Evolutionary conservation across 345 rosid species (phyloP), one percentile per base, ranked within the genome.

Genomic region (Eucalyptus sp.): DNA sequence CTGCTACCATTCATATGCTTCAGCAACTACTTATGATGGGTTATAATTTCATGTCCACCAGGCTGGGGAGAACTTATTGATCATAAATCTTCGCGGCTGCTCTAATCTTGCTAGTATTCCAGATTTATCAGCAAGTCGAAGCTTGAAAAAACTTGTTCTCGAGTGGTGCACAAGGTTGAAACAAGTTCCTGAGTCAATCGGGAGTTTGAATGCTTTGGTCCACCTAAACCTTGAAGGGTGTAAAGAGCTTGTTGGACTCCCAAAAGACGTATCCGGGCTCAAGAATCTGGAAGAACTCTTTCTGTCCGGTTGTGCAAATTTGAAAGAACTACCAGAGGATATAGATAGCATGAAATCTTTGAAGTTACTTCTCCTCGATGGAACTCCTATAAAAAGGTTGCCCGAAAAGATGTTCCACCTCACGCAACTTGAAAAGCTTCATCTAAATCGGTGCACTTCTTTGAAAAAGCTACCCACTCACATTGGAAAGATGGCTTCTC

Each of bases 371-470:
- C 87, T 91, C 81, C 50, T 89, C 33, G 91, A 94, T 88, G 3
- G 20, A 12, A 95, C 96, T 86, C 89, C 91, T 52, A 87, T 95
- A 68, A 83, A 88, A 71, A 71, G 81, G 90, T 93, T 95, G 25
- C 96, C 95, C 1, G 88, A 90, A 37, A 92, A 95, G 10, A 79
- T 95, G 60, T 91, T 50, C 87, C 89, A 27, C 71, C 94, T 95
- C 41, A 71, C 50, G 48, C 81, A 91, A 48, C 96, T 93, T 60
- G 95, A 94, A 89, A 93, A 90, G 86, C 91, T 95, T n/a, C 91
- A 89, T 90, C 89, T 95, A 52, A 24, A 79, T 29, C 48, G 58
- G 33, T 94, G 95, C 87, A 56, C 15, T 15, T 88, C 22, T 48
- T 46, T 93, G 31, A 92, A 89, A 58, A 85, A 41, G 88, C 91